Evolutionary conservation across 208 protist species (phyloP), one percentile per base, ranked within the genome.

Genomic region (Novymonas esmeraldas): DNA sequence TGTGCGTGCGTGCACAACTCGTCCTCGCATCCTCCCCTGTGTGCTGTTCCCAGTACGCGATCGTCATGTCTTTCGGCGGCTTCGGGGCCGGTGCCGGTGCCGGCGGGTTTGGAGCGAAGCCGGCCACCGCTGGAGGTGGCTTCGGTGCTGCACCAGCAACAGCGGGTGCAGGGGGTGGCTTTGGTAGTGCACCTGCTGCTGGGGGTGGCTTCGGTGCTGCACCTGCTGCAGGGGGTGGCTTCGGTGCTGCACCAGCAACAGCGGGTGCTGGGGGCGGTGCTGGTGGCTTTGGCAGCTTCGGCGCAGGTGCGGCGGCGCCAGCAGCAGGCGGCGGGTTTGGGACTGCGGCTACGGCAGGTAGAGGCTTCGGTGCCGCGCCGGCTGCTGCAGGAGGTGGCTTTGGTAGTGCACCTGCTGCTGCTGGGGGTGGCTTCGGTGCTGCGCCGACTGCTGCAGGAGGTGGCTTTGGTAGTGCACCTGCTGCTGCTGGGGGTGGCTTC

Each of bases 401-500:
- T 56, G 80, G 80, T 41, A 24, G n/a, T 16, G 50, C 61, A 1
- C 65, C 71, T 57, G 73, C 58, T 13, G 28, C 24, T 49, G 64
- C 49, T 59, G n/a, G n/a, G n/a, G n/a, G 67, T 20, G 67, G 68
- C 34, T 73, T 73, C 31, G 68, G 68, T 22, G 28, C 34, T 36
- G 29, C 20, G 16, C 18, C 6, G 13, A 13, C 39, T 7, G 38
- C 33, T 16, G 10, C 64, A 1, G 22, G 52, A 20, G 46, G 31
- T 0, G 55, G 54, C 22, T n/a, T n/a, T n/a, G n/a, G n/a, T 0
- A 58, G 33, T n/a, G 54, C 68, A 4, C 59, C 64, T 46, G 36
- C 59, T 4, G 55, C 55, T 58, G 72, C 59, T 4, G 55, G 46
- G 50, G 72, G 78, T 18, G 82, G 78, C 36, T 85, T 82, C 55